Base-by-base conservation (phyloP, 805 yeast genomes). In the Starmera dryadoides region DNA sequence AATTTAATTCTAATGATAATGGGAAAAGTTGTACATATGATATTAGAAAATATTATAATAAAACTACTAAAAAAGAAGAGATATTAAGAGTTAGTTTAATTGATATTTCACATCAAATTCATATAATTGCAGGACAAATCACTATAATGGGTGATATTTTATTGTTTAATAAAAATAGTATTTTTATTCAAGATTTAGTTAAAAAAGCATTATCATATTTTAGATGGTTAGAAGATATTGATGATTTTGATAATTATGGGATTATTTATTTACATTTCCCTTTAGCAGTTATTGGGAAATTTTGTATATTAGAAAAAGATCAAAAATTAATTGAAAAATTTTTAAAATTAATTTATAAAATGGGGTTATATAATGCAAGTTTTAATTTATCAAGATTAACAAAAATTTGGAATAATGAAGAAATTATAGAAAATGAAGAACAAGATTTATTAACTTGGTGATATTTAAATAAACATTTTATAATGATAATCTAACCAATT, bases 201-300 rank as follows among this genome's bases (percentile, higher is more conserved):
- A 37, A 44, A 4, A 53, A 55, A 25, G 56, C 57, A 17, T 40
- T 63, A 14, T 40, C 59, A 3, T 47, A 56, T 29, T 36, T 67
- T 42, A 44, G 41, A 6, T 58, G 71, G 22, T 44, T 62, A 9
- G 7, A 14, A 4, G 55, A 45, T 3, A 52, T 29, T 20, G 55
- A 20, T 31, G 52, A 37, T 48, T 59, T 42, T 51, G 55, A 46
- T 43, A 67, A 37, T 34, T 44, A 47, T 8, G 52, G 52, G 22
- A 56, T 73, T 37, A 63, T 75, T 57, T 67, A 77, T 68, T 50
- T 79, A 16, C 82, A 76, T 47, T 66, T 77, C 66, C 72, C 81
- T 15, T 65, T 74, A 63, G 62, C 68, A 35, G 63, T 71, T 4
- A 68, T 75, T 2, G 84, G 81, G 0, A 45, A 64, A 42, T 69